phyloP scores from a whole-genome alignment of 306 rosid species.

The Dryas octopetala region DNA sequence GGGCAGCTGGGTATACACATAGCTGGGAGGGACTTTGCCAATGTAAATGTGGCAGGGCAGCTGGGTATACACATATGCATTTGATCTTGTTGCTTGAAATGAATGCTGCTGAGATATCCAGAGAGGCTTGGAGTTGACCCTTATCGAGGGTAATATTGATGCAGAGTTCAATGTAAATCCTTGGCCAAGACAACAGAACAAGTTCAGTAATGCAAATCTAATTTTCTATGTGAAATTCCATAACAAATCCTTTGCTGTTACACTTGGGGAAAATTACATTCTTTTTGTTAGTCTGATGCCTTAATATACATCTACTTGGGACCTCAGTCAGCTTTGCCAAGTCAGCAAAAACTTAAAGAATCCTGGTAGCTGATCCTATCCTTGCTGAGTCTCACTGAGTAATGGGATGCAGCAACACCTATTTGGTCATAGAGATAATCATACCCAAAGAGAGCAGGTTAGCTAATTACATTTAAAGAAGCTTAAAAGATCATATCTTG shows the following conservation, averaged over 20 bases:
- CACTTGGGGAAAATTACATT: background rate
- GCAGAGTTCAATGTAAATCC: no score
- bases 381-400: background rate
- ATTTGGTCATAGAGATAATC: background rate
- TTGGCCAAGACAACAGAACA: no score
- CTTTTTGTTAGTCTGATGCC: conserved; percentile 12
- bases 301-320: conserved; percentile 1
- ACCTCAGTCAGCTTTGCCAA: background rate
- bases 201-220: no score
- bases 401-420: background rate
- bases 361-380: conserved; percentile 1
- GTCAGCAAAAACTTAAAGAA: background rate
- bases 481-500: background rate
- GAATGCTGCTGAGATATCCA: no score
- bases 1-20: no score
- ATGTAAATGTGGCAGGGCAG: no score
- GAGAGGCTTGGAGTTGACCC: no score
- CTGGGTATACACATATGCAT: no score
- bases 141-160: no score
- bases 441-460: conserved; percentile 1
- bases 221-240: background rate
- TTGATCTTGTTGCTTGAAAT: no score
- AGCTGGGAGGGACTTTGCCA: no score
- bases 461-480: background rate
- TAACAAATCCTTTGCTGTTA: background rate